Evolutionary conservation across 2,329 filamentous ascomycete species (phyloP).

Genomic region (Sporothrix dimorphospora): DNA sequence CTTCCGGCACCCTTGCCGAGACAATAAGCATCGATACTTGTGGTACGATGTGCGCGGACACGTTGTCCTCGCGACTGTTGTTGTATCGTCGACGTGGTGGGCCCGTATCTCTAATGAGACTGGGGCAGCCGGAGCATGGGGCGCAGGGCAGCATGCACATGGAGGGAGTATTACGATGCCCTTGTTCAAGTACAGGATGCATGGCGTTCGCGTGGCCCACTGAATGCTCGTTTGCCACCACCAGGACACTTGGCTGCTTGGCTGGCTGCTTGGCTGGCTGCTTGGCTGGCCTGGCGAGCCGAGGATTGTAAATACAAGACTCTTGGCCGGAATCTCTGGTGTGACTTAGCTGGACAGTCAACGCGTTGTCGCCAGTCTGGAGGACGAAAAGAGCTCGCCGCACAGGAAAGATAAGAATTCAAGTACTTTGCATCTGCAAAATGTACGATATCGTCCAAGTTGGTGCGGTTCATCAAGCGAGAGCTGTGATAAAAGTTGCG

Average conservation of each 20-base stretch:
- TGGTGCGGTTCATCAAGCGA: too few relatives aligned
- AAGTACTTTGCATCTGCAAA: too few relatives aligned
- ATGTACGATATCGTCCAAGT: neutral
- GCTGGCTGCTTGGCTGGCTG: slow-evolving; percentile 11
- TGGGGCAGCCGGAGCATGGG: neutral
- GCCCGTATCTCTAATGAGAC: neutral
- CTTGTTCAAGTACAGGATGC: neutral
- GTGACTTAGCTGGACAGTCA: neutral
- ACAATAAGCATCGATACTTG: neutral
- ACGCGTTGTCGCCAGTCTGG: neutral
- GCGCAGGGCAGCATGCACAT: neutral
- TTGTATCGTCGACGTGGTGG: neutral
- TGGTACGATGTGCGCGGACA: neutral
- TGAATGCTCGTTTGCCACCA: slow-evolving; percentile 15
- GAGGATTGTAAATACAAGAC: neutral
- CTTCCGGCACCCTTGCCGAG: slow-evolving; percentile 5
- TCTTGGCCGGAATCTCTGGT: slow-evolving; percentile 15
- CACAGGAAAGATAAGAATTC: neutral
- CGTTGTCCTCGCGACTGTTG: neutral
- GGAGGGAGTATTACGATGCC: neutral
- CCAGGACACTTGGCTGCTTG: slow-evolving; percentile 11
- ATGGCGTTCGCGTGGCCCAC: slow-evolving; percentile 9
- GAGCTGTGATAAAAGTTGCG: neutral
- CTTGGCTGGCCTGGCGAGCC: slow-evolving; percentile 15
- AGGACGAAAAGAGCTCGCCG: too few relatives aligned